Evolutionary conservation across 2,329 filamentous ascomycete genomes (phyloP).

Genomic region (Alternaria longipes): DNA sequence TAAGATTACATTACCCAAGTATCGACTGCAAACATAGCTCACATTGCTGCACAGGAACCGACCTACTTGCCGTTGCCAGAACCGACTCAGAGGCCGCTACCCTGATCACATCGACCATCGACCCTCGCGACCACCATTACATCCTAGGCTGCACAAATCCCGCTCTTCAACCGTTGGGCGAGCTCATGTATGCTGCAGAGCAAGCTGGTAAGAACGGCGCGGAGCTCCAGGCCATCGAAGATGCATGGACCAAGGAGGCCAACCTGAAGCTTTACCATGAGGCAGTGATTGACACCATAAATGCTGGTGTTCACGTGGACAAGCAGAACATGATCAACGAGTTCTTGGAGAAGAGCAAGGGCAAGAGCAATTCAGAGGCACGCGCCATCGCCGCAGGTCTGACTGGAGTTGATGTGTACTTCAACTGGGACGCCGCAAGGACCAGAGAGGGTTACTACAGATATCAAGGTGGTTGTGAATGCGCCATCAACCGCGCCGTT

Average conservation of each 20-base stretch:
- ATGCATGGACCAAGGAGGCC: slow-evolving; percentile 82
- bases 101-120: slow-evolving; percentile 95
- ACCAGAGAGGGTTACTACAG: slow-evolving; percentile 96
- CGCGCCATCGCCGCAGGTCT: slow-evolving; percentile 79
- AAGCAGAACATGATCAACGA: slow-evolving; percentile 73
- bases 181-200: slow-evolving; percentile 90
- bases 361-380: slow-evolving; percentile 86
- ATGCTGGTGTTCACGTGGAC: slow-evolving; percentile 70
- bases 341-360: slow-evolving; percentile 74
- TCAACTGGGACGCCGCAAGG: slow-evolving; percentile 93
- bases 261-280: slow-evolving; percentile 89
- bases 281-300: slow-evolving; percentile 84
- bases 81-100: slow-evolving; percentile 98
- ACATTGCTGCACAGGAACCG: slow-evolving; percentile 64
- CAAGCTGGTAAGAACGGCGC: slow-evolving; percentile 79
- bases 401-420: slow-evolving; percentile 83
- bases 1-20: slow-evolving; percentile 42
- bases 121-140: slow-evolving; percentile 93
- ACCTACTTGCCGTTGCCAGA: slow-evolving; percentile 89
- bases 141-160: slow-evolving; percentile 91
- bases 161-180: slow-evolving; percentile 81
- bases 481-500: slow-evolving; percentile 87
- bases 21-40: neutral
- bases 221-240: slow-evolving; percentile 89
- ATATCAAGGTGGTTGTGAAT: slow-evolving; percentile 89